Evolutionary conservation across 305 asterid genomes (phyloP).

Genomic region (Petunia hybrid): DNA sequence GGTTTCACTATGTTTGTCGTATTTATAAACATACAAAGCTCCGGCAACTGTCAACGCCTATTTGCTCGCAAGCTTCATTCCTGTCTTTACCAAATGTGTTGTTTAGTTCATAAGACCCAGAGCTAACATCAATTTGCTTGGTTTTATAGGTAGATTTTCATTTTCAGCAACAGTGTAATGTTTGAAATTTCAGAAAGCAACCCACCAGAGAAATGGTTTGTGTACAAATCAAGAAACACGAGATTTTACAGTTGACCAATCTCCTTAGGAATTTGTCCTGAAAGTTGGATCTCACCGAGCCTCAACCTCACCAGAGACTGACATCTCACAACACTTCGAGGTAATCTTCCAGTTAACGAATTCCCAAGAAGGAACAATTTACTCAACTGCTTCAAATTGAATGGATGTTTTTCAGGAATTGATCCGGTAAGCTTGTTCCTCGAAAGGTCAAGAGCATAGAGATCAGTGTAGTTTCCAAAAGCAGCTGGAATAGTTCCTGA

Average conservation of each 20-base stretch:
- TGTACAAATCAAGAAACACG: slow-evolving; percentile 89
- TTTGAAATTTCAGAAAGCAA: slow-evolving; percentile 76
- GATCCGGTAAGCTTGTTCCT: slow-evolving; percentile 82
- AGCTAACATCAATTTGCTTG: too few relatives aligned
- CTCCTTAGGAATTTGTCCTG: slow-evolving; percentile 92
- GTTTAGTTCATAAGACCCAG: too few relatives aligned
- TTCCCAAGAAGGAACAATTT: slow-evolving; percentile 87
- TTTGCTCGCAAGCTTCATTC: too few relatives aligned
- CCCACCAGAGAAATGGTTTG: slow-evolving; percentile 82
- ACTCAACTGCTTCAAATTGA: slow-evolving; percentile 75
- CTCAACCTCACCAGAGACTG: slow-evolving; percentile 88
- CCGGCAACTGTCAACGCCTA: too few relatives aligned
- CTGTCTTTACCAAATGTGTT: too few relatives aligned
- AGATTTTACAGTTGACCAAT: slow-evolving; percentile 85
- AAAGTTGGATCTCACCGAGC: slow-evolving; percentile 92
- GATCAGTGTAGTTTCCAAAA: slow-evolving; percentile 81
- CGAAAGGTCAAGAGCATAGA: slow-evolving; percentile 89
- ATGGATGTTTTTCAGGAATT: slow-evolving; percentile 79
- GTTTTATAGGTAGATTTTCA: too few relatives aligned
- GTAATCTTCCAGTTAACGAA: slow-evolving; percentile 67
- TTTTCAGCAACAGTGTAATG: slow-evolving; percentile 34
- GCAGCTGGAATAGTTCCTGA: slow-evolving; percentile 83
- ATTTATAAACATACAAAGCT: too few relatives aligned
- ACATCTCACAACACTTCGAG: slow-evolving; percentile 67
- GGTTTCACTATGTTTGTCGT: too few relatives aligned